Percentiles rank a stretch among this genome's conserved stretches.
phyloP scores from a whole-genome alignment of 345 rosid species.

The Citrus inodora region DNA sequence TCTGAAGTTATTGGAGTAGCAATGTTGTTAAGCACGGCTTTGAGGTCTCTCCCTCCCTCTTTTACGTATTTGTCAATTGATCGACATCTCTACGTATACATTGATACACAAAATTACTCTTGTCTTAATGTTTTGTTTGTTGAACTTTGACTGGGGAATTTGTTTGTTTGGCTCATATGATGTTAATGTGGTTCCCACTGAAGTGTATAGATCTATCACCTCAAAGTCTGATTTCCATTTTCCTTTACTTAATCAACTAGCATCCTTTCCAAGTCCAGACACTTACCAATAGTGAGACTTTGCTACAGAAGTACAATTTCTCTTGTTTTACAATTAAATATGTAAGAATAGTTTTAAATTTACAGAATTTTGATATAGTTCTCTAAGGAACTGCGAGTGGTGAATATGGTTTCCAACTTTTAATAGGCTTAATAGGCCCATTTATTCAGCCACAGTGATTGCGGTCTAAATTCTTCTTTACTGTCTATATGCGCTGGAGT shows the following conservation, averaged over 20 bases:
- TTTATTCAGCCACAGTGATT: neutral
- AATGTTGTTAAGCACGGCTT: conserved; percentile 74
- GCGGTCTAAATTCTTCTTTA: no score
- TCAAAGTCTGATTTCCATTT: no score
- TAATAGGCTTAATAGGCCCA: neutral
- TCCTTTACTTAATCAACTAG: no score
- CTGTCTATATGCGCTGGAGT: neutral
- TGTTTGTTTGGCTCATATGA: neutral
- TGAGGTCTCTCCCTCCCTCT: conserved; percentile 49
- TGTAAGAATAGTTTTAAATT: neutral
- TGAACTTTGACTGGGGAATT: neutral
- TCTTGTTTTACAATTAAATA: neutral
- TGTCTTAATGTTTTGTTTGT: neutral
- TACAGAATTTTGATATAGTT: neutral
- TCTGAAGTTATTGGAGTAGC: conserved; percentile 96
- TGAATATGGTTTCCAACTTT: neutral
- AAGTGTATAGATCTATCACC: no score
- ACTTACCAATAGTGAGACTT: neutral
- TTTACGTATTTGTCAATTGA: neutral
- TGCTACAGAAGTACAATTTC: neutral
- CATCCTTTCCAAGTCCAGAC: no score
- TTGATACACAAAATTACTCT: neutral
- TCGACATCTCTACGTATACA: neutral
- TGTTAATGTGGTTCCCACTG: neutral
- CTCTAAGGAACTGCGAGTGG: neutral